These are phyloP conservation scores for Linanthus parryae DNA, from an alignment of 148 eudicot genomes.

Conservation along the genomic window DNA sequence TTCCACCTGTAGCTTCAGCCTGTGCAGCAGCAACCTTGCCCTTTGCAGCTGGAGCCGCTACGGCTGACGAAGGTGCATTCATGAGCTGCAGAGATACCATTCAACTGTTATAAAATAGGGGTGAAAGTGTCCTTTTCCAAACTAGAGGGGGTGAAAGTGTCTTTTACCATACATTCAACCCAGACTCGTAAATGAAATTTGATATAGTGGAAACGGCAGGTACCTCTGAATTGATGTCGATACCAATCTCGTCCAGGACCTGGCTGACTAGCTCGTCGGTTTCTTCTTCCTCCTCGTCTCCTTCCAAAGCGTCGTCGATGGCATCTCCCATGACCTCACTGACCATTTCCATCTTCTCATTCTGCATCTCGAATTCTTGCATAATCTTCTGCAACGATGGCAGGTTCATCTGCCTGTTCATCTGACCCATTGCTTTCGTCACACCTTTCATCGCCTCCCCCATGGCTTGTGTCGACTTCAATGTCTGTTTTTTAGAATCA, in stretches of 20 bases:
- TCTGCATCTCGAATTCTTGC: slow-evolving; percentile 98
- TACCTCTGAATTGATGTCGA: slow-evolving; percentile 87
- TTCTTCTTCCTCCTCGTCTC: slow-evolving; percentile 96
- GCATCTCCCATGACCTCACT: slow-evolving; percentile 97
- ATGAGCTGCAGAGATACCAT: slow-evolving; percentile 49
- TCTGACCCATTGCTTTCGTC: slow-evolving; percentile 98
- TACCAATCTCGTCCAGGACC: slow-evolving; percentile 97
- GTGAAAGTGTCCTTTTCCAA: too few relatives aligned
- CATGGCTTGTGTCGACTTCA: slow-evolving; percentile 99
- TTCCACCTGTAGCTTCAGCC: slow-evolving; percentile 63
- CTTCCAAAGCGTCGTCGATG: slow-evolving; percentile 98
- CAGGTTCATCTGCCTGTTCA: slow-evolving; percentile 98
- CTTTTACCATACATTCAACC: not conserved
- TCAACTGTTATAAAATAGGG: too few relatives aligned
- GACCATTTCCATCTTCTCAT: slow-evolving; percentile 92
- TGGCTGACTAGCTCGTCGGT: slow-evolving; percentile 92
- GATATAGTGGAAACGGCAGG: not conserved
- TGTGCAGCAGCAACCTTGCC: slow-evolving; percentile 77
- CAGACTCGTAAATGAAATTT: not conserved
- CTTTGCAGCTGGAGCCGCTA: slow-evolving; percentile 80
- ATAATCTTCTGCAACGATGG: slow-evolving; percentile 89
- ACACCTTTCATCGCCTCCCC: slow-evolving; percentile 99
- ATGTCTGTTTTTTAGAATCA: slow-evolving; percentile 52
- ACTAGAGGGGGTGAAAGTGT: not conserved
- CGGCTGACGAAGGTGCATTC: slow-evolving; percentile 81